These are phyloP conservation scores for Aspergillus affinis DNA, from an alignment of 495 filamentous ascomycete genomes.

Conservation along the genomic window DNA sequence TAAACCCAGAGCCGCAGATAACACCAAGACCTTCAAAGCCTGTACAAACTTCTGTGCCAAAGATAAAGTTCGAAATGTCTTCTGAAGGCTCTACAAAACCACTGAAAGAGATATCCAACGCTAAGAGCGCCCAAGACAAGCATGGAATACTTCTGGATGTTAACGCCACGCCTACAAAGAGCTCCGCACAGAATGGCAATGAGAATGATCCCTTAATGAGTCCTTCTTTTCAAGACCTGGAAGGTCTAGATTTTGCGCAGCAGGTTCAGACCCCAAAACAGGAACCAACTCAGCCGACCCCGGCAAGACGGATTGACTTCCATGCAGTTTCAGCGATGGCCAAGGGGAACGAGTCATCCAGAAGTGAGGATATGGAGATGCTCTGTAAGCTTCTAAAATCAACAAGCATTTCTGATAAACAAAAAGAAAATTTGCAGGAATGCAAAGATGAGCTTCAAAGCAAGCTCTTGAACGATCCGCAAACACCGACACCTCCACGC, in stretches of 20 bases:
- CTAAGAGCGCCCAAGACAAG: not conserved
- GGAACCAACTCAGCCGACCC: not conserved
- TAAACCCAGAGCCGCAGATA: not conserved
- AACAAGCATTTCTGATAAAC: slow-evolving; percentile 10
- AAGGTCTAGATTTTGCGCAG: slow-evolving; percentile 20
- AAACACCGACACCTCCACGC: not conserved
- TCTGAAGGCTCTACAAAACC: not conserved
- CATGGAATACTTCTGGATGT: slow-evolving; percentile 19
- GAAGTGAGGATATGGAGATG: slow-evolving; percentile 13
- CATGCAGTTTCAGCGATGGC: not conserved
- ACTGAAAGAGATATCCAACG: no score
- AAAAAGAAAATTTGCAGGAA: slow-evolving; percentile 12
- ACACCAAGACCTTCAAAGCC: not conserved
- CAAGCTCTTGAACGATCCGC: slow-evolving; percentile 2
- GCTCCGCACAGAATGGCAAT: not conserved
- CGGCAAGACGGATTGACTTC: not conserved
- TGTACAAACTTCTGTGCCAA: not conserved
- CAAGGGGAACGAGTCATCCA: not conserved
- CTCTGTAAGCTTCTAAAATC: slow-evolving; percentile 19
- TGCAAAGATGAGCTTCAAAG: slow-evolving; percentile 14
- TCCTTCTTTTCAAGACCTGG: slow-evolving; percentile 18
- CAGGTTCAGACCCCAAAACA: not conserved
- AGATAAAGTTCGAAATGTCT: not conserved
- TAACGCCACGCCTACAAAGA: slow-evolving; percentile 5
- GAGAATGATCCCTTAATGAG: slow-evolving; percentile 8